These are phyloP conservation scores for Claviceps pazoutovae DNA, from an alignment of 2,329 filamentous ascomycete genomes.

Conservation along the genomic window DNA sequence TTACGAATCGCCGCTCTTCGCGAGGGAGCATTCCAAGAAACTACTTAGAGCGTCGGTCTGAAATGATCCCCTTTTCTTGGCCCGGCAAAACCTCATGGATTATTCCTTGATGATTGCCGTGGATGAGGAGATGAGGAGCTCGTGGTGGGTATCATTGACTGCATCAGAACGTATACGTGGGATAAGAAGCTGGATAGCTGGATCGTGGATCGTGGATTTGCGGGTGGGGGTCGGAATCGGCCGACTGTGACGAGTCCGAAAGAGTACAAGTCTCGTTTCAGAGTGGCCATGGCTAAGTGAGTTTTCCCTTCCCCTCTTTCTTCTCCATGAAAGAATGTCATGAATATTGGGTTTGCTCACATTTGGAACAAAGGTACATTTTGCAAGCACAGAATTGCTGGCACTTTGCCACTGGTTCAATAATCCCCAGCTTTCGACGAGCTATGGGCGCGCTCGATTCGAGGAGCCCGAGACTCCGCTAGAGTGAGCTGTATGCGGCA, in stretches of 20 bases:
- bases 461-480: slow-evolving; percentile 20
- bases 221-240: slow-evolving; percentile 59
- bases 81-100: slow-evolving; percentile 95
- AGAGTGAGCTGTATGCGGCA: background rate
- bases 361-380: slow-evolving; percentile 40
- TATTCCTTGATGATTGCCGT: slow-evolving; percentile 98
- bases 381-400: slow-evolving; percentile 63
- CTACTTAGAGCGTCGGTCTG: slow-evolving; percentile 82
- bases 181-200: slow-evolving; percentile 99
- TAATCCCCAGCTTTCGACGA: slow-evolving; percentile 24
- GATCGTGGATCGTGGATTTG: slow-evolving; percentile 94
- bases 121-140: slow-evolving; percentile 80
- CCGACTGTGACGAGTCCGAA: slow-evolving; percentile 95
- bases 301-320: slow-evolving; percentile 12
- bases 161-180: slow-evolving; percentile 97
- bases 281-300: slow-evolving; percentile 90
- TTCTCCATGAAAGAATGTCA: background rate
- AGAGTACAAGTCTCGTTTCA: slow-evolving; percentile 91
- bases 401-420: slow-evolving; percentile 60
- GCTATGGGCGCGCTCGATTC: slow-evolving; percentile 24
- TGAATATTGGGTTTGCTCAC: background rate
- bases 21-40: slow-evolving; percentile 91
- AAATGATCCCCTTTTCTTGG: slow-evolving; percentile 94
- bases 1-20: slow-evolving; percentile 90
- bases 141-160: slow-evolving; percentile 95